Evolutionary conservation across 164 flowering plant species (phyloP).

Genomic region (Macadamia integrifolia): DNA sequence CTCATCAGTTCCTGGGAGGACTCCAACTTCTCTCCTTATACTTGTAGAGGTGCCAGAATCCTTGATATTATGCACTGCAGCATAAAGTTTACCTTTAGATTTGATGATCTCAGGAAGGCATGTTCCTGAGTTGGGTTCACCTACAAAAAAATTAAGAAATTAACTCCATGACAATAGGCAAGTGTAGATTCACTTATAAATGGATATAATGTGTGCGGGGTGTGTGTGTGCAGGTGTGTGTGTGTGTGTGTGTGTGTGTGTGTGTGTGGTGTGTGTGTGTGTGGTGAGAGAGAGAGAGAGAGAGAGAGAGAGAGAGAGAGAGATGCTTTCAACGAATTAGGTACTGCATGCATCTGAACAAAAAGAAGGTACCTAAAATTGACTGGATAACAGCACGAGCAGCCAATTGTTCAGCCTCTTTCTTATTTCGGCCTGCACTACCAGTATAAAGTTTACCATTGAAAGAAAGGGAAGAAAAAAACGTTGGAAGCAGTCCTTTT

Average conservation of each 20-base stretch:
- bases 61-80: constrained; percentile 22
- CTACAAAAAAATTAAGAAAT: constrained; percentile 21
- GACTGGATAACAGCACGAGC: constrained; percentile 47
- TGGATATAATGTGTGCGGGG: too few species aligned
- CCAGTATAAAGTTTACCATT: constrained; percentile 40
- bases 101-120: constrained; percentile 35
- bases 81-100: constrained; percentile 40
- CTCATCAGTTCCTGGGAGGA: background rate
- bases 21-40: constrained; percentile 2
- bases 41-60: constrained; percentile 1
- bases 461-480: constrained; percentile 38
- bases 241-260: too few species aligned
- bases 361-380: constrained; percentile 29
- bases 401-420: constrained; percentile 63
- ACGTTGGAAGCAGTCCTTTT: constrained; percentile 34
- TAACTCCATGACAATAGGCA: too few species aligned
- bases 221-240: too few species aligned
- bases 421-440: constrained; percentile 40
- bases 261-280: too few species aligned
- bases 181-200: too few species aligned
- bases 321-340: background rate
- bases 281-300: too few species aligned
- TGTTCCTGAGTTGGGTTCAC: constrained; percentile 20
- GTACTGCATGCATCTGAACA: background rate
- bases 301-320: too few species aligned